Conservation (phyloP, 371 early-diverging fungal genomes). For the Parasitella parasitica region DNA sequence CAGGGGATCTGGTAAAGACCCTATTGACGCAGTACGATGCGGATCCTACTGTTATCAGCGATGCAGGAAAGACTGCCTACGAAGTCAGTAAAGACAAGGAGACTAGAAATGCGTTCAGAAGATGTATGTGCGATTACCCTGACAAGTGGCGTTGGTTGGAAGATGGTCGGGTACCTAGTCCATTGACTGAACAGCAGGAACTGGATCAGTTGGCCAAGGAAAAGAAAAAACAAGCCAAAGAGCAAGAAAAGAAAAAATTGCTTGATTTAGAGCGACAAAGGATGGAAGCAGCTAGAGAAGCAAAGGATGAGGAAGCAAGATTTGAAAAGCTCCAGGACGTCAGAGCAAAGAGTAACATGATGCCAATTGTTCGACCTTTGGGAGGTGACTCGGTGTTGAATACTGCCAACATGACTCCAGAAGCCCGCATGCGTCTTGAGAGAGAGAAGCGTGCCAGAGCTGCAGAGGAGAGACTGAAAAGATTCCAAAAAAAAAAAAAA, state of each 20-base stretch:
- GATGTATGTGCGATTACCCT: constrained; percentile 66
- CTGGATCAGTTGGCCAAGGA: constrained; percentile 60
- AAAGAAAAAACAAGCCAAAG: constrained; percentile 63
- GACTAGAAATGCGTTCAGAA: constrained; percentile 77
- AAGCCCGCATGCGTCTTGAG: constrained; percentile 74
- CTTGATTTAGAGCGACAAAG: constrained; percentile 27
- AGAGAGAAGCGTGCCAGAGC: constrained; percentile 83
- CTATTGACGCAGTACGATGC: constrained; percentile 71
- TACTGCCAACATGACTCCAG: constrained; percentile 68
- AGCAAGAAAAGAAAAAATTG: constrained; percentile 45
- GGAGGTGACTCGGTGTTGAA: constrained; percentile 19
- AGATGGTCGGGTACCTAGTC: constrained; percentile 71
- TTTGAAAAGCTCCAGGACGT: constrained; percentile 25
- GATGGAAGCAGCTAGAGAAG: constrained; percentile 30
- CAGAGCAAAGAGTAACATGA: constrained; percentile 21
- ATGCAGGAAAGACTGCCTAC: constrained; percentile 73
- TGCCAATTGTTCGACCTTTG: constrained; percentile 21
- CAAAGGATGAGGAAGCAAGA: constrained; percentile 41
- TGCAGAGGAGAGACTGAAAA: constrained; percentile 68
- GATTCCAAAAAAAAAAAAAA: constrained; percentile 5
- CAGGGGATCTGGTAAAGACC: constrained; percentile 55
- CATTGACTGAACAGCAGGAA: constrained; percentile 77
- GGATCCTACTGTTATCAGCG: constrained; percentile 73
- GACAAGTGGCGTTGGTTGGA: constrained; percentile 69
- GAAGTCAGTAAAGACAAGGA: constrained; percentile 76